These are phyloP conservation scores for Logfia minima DNA, from an alignment of 129 eudicot genomes.

Conservation along the genomic window DNA sequence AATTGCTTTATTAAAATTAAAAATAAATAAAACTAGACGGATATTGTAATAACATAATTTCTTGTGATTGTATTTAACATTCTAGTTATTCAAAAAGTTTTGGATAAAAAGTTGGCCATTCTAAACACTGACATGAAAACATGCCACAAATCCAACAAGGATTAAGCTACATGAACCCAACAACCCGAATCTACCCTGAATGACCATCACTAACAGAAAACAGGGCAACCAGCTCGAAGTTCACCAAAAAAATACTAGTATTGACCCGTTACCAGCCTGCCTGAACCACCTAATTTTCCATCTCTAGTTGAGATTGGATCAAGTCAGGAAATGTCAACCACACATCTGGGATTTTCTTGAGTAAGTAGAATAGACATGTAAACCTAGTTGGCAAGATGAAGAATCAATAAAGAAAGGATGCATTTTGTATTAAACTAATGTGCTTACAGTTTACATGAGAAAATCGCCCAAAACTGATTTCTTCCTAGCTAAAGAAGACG, in stretches of 20 bases:
- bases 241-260: too few species aligned
- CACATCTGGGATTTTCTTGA: not conserved
- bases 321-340: not conserved
- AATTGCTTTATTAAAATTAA: not conserved
- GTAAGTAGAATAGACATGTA: not conserved
- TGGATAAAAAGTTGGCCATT: not conserved
- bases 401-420: not conserved
- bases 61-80: not conserved
- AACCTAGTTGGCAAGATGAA: constrained; percentile 5
- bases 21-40: not conserved
- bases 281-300: not conserved
- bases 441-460: constrained; percentile 34
- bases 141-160: not conserved
- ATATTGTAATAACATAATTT: not conserved
- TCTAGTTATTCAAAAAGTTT: not conserved
- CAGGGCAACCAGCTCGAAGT: too few species aligned
- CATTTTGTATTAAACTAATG: constrained; percentile 30
- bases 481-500: constrained; percentile 23
- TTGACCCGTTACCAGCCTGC: not conserved
- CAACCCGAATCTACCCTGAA: not conserved
- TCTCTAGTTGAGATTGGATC: not conserved
- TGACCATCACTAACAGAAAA: too few species aligned
- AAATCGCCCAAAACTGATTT: constrained; percentile 22
- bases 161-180: not conserved
- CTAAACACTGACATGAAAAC: too few species aligned